A percentile compares a stretch with the other conserved stretches of the same genome.
These are phyloP conservation scores for Elsinoe perseae DNA, from an alignment of 2,329 filamentous ascomycete genomes.

Conservation along the genomic window DNA sequence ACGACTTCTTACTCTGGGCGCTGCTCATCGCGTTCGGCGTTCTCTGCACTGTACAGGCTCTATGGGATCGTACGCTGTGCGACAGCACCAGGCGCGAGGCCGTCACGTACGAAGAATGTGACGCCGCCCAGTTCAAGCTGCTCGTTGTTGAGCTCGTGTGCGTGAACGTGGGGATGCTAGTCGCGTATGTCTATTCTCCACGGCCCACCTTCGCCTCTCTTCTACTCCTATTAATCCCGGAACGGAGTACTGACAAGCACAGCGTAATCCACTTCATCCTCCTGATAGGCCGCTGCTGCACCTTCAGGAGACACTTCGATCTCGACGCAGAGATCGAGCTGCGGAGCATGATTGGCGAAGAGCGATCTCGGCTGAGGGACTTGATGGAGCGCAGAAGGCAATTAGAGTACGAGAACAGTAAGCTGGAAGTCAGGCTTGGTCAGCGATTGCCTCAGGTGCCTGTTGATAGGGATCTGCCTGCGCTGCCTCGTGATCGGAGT, in stretches of 20 bases:
- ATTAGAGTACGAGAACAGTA: background rate
- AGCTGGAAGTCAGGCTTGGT: background rate
- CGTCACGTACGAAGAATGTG: background rate
- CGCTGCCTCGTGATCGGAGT: background rate
- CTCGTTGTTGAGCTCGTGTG: background rate
- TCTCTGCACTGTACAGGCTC: background rate
- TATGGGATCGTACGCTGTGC: background rate
- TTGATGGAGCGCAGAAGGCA: background rate
- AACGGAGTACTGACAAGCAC: no score
- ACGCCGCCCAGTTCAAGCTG: background rate
- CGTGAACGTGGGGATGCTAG: background rate
- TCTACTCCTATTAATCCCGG: background rate
- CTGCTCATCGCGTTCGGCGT: background rate
- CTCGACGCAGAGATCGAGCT: conserved; percentile 1
- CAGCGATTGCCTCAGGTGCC: background rate
- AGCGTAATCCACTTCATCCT: conserved; percentile 3
- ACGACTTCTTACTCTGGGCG: background rate
- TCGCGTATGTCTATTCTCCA: background rate
- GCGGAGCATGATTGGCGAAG: background rate
- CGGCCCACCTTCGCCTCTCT: background rate
- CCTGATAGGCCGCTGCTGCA: background rate
- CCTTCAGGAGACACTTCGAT: background rate
- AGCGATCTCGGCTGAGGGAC: background rate
- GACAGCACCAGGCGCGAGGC: background rate
- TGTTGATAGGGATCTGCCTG: background rate